Conservation (phyloP, 2,329 filamentous ascomycete genomes). For the Cercospora zeina region DNA sequence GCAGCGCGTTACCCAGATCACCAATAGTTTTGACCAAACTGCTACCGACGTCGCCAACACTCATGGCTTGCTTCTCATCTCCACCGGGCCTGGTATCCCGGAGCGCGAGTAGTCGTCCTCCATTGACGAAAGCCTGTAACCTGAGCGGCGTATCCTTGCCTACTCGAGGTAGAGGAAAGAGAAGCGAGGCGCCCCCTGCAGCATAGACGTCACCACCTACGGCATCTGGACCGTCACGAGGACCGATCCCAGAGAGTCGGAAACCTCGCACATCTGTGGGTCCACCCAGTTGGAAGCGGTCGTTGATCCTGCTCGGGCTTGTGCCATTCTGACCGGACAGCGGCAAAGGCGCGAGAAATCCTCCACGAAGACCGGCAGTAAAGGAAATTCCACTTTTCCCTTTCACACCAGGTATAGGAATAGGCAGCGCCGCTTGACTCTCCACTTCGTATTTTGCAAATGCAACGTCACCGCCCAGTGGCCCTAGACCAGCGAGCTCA, state of each 20-base stretch:
- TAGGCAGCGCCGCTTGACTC: constrained; percentile 70
- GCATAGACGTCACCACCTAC: constrained; percentile 91
- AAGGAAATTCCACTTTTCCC: constrained; percentile 77
- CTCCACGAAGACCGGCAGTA: constrained; percentile 76
- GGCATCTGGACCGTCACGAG: constrained; percentile 80
- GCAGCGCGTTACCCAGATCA: constrained; percentile 72
- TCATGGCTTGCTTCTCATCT: constrained; percentile 50
- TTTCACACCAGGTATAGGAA: constrained; percentile 68
- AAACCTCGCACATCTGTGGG: constrained; percentile 95
- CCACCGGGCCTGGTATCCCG: constrained; percentile 47
- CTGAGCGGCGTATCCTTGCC: constrained; percentile 82
- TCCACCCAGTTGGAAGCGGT: constrained; percentile 91
- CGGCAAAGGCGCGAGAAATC: constrained; percentile 79
- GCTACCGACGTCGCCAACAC: constrained; percentile 53
- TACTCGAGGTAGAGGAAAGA: constrained; percentile 79
- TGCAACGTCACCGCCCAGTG: constrained; percentile 82
- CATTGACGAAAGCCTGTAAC: constrained; percentile 88
- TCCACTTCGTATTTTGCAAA: constrained; percentile 93
- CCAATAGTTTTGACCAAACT: constrained; percentile 64
- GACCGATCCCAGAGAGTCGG: constrained; percentile 82
- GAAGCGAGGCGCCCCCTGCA: constrained; percentile 80
- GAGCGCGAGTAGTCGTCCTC: constrained; percentile 78
- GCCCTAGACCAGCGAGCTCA: constrained; percentile 46
- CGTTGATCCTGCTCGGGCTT: constrained; percentile 77
- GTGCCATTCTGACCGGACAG: constrained; percentile 58